Percentiles rank a stretch among this genome's conserved stretches.
phyloP scores from a whole-genome alignment of 352 stramenopile species.

The Phytophthora cryptogea region DNA sequence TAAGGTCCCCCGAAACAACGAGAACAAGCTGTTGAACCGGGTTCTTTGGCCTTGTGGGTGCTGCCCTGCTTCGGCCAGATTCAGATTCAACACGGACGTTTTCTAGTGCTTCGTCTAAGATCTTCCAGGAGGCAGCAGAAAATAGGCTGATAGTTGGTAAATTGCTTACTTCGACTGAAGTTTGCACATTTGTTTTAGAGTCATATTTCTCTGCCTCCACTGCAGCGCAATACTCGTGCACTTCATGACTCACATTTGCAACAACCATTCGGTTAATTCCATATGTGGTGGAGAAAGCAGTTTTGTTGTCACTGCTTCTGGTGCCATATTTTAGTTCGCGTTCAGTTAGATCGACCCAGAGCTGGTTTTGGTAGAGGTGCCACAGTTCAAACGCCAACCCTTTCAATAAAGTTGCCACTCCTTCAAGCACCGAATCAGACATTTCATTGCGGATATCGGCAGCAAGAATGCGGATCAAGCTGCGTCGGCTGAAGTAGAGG shows the following conservation, averaged over 20 bases:
- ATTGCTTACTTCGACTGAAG: constrained; percentile 16
- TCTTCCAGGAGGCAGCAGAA: constrained; percentile 63
- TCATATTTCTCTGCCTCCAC: constrained; percentile 8
- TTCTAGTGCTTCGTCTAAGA: constrained; percentile 57
- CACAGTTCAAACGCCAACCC: constrained; percentile 64
- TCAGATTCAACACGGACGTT: constrained; percentile 1
- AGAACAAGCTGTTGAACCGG: constrained; percentile 60
- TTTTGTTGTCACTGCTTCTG: constrained; percentile 64
- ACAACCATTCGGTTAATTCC: constrained; percentile 59
- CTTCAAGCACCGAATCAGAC: constrained; percentile 27
- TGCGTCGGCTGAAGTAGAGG: constrained; percentile 54
- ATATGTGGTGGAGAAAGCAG: constrained; percentile 45
- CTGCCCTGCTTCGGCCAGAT: not conserved
- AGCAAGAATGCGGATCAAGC: constrained; percentile 17
- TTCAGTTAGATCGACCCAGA: constrained; percentile 67
- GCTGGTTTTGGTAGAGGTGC: constrained; percentile 82
- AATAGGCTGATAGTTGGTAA: constrained; percentile 41
- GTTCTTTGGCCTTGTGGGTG: constrained; percentile 22
- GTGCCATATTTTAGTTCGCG: constrained; percentile 52
- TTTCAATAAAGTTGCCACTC: constrained; percentile 37
- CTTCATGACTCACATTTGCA: constrained; percentile 61
- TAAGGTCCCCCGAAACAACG: constrained; percentile 53
- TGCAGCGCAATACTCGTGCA: constrained; percentile 33
- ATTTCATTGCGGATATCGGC: constrained; percentile 3
- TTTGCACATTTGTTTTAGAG: not conserved